These are phyloP conservation scores for Paramarasmius palmivorus DNA, from an alignment of 1,284 basidiomycete species.

Conservation along the genomic window DNA sequence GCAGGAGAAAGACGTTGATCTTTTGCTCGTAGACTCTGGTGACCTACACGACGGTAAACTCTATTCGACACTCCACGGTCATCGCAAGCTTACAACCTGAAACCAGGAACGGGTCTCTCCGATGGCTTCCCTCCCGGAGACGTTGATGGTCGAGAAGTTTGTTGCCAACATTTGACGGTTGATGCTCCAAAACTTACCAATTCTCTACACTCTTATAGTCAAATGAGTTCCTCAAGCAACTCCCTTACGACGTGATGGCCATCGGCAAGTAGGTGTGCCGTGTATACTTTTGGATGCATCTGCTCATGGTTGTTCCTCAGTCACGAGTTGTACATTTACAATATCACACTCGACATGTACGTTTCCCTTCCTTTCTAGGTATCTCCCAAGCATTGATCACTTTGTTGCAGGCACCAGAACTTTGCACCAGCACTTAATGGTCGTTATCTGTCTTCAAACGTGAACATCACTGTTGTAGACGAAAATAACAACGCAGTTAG, in stretches of 20 bases:
- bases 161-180: conserved; percentile 39
- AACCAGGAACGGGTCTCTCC: conserved; percentile 58
- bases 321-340: conserved; percentile 85
- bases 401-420: conserved; percentile 55
- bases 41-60: conserved; percentile 76
- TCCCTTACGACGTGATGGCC: conserved; percentile 82
- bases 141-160: conserved; percentile 70
- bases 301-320: conserved; percentile 39
- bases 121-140: conserved; percentile 75
- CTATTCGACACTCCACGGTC: background rate
- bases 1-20: conserved; percentile 66
- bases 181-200: conserved; percentile 38
- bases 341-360: conserved; percentile 74
- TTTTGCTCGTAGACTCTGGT: conserved; percentile 72
- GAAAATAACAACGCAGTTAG: conserved; percentile 48
- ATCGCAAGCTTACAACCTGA: conserved; percentile 34
- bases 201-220: conserved; percentile 37
- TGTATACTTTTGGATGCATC: conserved; percentile 8
- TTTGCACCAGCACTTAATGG: conserved; percentile 74
- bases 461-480: conserved; percentile 74
- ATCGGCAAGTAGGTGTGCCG: conserved; percentile 72
- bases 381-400: conserved; percentile 16
- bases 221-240: conserved; percentile 69
- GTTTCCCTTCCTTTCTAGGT: conserved; percentile 22
- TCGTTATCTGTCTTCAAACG: conserved; percentile 82